These are phyloP conservation scores for Salvia miltiorrhiza DNA, from an alignment of 257 asterid species.

Conservation along the genomic window DNA sequence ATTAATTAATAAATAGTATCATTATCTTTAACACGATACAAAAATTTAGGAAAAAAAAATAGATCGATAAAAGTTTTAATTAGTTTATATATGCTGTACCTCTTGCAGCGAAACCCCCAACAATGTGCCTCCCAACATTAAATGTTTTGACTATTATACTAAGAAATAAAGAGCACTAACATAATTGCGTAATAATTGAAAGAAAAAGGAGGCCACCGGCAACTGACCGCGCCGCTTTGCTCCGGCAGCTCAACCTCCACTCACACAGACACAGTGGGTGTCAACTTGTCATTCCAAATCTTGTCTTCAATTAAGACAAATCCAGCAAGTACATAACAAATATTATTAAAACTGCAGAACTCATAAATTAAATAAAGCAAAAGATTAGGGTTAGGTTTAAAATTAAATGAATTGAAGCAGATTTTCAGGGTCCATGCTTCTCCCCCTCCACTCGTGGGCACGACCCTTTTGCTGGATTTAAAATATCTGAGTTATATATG, in stretches of 20 bases:
- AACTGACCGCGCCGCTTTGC: slow-evolving; percentile 32
- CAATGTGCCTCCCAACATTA: slow-evolving; percentile 28
- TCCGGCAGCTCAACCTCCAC: slow-evolving; percentile 42
- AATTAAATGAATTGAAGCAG: slow-evolving; percentile 32
- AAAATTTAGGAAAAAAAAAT: too few relatives aligned
- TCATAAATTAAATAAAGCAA: neutral
- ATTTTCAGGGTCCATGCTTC: slow-evolving; percentile 56
- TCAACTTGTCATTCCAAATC: slow-evolving; percentile 44
- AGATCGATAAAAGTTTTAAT: neutral
- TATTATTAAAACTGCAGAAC: neutral
- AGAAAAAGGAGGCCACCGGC: neutral
- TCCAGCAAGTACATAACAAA: slow-evolving; percentile 27
- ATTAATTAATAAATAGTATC: too few relatives aligned
- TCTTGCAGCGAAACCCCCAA: neutral
- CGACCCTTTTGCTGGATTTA: slow-evolving; percentile 46
- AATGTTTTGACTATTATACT: slow-evolving; percentile 20
- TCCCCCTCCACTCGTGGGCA: slow-evolving; percentile 54
- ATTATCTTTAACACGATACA: too few relatives aligned
- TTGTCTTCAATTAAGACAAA: slow-evolving; percentile 51
- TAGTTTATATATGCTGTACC: neutral
- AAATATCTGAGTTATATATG: neutral
- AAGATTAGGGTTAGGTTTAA: slow-evolving; percentile 24
- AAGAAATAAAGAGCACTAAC: neutral
- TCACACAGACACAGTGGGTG: slow-evolving; percentile 38
- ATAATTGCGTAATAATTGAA: slow-evolving; percentile 31